Percentiles rank a stretch among this genome's conserved stretches.
These are phyloP conservation scores for Suillus occidentalis DNA, from an alignment of 768 basidiomycete species.

Conservation along the genomic window DNA sequence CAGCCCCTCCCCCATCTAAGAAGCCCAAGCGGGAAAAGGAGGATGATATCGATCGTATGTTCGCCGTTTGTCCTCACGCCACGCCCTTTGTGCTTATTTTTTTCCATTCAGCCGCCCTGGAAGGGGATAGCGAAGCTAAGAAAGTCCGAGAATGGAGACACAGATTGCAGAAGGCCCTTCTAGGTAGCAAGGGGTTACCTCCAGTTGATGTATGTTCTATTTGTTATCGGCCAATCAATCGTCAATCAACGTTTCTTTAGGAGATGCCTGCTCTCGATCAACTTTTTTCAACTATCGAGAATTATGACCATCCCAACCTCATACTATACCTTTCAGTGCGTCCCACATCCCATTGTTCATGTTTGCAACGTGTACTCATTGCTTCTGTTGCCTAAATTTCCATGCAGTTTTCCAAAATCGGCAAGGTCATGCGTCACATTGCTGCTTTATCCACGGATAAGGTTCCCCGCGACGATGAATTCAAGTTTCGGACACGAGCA, in stretches of 20 bases:
- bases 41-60: conserved; percentile 59
- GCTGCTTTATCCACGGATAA: conserved; percentile 40
- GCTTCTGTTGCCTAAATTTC: conserved; percentile 8
- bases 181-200: conserved; percentile 63
- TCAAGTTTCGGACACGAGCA: conserved; percentile 52
- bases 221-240: conserved; percentile 7
- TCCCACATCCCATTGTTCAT: conserved; percentile 11
- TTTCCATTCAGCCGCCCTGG: conserved; percentile 38
- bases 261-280: conserved; percentile 75
- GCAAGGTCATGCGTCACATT: conserved; percentile 65
- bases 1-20: conserved; percentile 64
- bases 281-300: conserved; percentile 75
- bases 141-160: conserved; percentile 93
- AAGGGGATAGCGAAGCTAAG: conserved; percentile 58
- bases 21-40: conserved; percentile 62
- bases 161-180: conserved; percentile 84
- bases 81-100: conserved; percentile 11
- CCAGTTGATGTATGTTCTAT: conserved; percentile 57
- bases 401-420: conserved; percentile 47
- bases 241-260: conserved; percentile 37
- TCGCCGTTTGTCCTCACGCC: background rate
- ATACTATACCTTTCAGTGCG: conserved; percentile 69
- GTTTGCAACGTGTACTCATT: conserved; percentile 12
- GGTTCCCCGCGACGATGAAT: conserved; percentile 53
- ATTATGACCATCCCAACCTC: conserved; percentile 68